Evolutionary conservation across 2,329 filamentous ascomycete species (phyloP).

Genomic region (Pseudophaeomoniella oleicola): DNA sequence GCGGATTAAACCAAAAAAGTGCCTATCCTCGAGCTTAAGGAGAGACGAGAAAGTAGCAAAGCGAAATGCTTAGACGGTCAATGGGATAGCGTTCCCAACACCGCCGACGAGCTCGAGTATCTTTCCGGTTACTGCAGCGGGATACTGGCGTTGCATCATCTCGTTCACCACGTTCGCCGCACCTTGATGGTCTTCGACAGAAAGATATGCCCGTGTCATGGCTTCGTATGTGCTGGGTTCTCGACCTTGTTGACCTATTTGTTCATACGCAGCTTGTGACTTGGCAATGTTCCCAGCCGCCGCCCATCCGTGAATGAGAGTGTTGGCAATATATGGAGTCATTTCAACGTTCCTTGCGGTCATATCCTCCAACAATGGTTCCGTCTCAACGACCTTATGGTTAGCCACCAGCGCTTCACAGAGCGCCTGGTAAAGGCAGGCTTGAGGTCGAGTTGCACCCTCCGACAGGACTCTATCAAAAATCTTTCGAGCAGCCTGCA

Average conservation of each 20-base stretch:
- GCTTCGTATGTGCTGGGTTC: constrained; percentile 98
- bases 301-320: constrained; percentile 93
- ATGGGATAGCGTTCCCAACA: constrained; percentile 8
- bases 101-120: constrained; percentile 71
- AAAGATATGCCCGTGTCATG: constrained; percentile 87
- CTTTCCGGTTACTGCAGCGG: constrained; percentile 81
- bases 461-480: constrained; percentile 71
- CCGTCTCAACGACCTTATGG: constrained; percentile 64
- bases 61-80: neutral
- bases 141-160: constrained; percentile 83
- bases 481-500: constrained; percentile 64
- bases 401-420: constrained; percentile 97
- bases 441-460: constrained; percentile 52
- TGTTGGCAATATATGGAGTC: constrained; percentile 97
- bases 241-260: constrained; percentile 61
- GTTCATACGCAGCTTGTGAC: constrained; percentile 63
- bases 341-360: constrained; percentile 57
- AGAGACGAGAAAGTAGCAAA: neutral
- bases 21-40: neutral
- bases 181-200: constrained; percentile 61
- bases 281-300: constrained; percentile 66
- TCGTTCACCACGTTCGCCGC: constrained; percentile 73
- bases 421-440: constrained; percentile 89
- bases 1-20: neutral
- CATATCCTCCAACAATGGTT: constrained; percentile 65